Evolutionary conservation across 208 protist species (phyloP).

Genomic region (Acanthamoeba lenticulata): DNA sequence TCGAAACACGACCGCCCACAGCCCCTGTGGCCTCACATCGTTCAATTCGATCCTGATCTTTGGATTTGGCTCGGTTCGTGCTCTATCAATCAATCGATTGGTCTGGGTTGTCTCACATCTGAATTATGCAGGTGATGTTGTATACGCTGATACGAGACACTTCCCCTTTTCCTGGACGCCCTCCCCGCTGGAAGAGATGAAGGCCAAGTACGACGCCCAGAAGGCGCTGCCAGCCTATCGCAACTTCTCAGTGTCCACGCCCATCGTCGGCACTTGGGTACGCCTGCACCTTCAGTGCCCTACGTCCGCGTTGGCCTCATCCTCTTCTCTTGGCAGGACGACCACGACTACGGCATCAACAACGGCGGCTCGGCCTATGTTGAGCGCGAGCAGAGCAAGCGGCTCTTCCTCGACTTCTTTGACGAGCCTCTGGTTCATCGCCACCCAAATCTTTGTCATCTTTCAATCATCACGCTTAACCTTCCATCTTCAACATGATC

Average conservation of each 20-base stretch:
- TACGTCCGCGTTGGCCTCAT: not conserved
- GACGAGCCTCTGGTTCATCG: conserved; percentile 22
- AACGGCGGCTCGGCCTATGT: not conserved
- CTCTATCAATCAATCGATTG: not conserved
- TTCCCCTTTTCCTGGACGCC: not conserved
- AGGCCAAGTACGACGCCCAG: conserved; percentile 31
- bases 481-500: not conserved
- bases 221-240: conserved; percentile 18
- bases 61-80: conserved; percentile 38
- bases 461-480: not conserved
- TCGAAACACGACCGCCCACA: conserved; percentile 43
- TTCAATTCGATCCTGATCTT: not conserved
- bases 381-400: conserved; percentile 13
- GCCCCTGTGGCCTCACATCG: not conserved
- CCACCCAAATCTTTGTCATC: too few relatives aligned
- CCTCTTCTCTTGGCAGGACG: not conserved
- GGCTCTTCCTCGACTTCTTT: conserved; percentile 24
- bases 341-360: conserved; percentile 59
- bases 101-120: not conserved
- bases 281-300: not conserved
- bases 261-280: conserved; percentile 36
- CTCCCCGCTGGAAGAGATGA: not conserved
- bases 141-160: conserved; percentile 1
- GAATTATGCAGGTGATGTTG: not conserved
- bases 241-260: not conserved